A percentile compares a stretch with the other conserved stretches of the same genome.
Conservation (phyloP, 2,329 filamentous ascomycete genomes). For the Myriosclerotinia scirpicola region DNA sequence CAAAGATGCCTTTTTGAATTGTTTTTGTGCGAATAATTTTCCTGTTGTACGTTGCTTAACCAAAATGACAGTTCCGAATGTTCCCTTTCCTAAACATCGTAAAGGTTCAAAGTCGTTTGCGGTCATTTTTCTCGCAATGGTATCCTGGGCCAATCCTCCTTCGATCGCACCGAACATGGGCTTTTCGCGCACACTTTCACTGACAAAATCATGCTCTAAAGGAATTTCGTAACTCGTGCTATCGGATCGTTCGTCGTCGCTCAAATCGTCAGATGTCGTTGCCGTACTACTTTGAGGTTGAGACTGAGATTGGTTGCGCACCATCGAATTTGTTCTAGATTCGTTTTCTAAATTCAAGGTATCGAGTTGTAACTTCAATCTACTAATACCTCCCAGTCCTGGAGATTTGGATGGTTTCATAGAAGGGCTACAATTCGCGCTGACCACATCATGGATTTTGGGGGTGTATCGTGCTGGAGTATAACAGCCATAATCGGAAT, state of each 20-base stretch:
- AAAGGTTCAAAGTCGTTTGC: slow-evolving; percentile 87
- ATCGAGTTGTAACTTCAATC: slow-evolving; percentile 78
- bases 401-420: slow-evolving; percentile 50
- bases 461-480: slow-evolving; percentile 41
- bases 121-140: slow-evolving; percentile 73
- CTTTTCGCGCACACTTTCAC: slow-evolving; percentile 54
- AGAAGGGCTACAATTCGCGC: slow-evolving; percentile 60
- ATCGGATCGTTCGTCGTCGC: slow-evolving; percentile 65
- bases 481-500: slow-evolving; percentile 50
- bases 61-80: slow-evolving; percentile 90
- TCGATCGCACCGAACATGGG: slow-evolving; percentile 49
- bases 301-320: slow-evolving; percentile 57
- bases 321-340: slow-evolving; percentile 56
- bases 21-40: slow-evolving; percentile 93
- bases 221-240: slow-evolving; percentile 82
- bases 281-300: slow-evolving; percentile 51
- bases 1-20: slow-evolving; percentile 95
- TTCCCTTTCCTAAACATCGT: slow-evolving; percentile 91
- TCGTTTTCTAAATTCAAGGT: slow-evolving; percentile 64
- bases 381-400: slow-evolving; percentile 72
- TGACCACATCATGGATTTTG: slow-evolving; percentile 47
- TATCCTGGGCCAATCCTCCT: slow-evolving; percentile 53
- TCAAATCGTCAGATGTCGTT: slow-evolving; percentile 44
- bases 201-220: slow-evolving; percentile 82
- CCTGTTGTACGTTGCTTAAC: slow-evolving; percentile 89